These are phyloP conservation scores for Kodamaea lidongshanica DNA, from an alignment of 805 yeast species.

Conservation along the genomic window DNA sequence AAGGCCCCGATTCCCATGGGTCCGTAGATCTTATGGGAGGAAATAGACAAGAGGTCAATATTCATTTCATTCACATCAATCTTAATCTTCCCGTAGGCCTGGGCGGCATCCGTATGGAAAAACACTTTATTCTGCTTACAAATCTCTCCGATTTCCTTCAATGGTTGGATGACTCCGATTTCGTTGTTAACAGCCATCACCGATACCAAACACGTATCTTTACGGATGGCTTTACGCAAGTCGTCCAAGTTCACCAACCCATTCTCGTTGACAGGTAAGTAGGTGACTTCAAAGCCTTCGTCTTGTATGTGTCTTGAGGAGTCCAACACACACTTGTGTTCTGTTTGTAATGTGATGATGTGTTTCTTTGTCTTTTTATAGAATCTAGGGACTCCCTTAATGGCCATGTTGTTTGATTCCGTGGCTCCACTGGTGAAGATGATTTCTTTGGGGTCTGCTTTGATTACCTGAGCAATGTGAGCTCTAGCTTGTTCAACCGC, in stretches of 20 bases:
- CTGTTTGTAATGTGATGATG: slow-evolving; percentile 93
- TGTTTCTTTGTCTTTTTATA: slow-evolving; percentile 86
- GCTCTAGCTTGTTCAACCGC: slow-evolving; percentile 85
- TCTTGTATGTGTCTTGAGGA: slow-evolving; percentile 92
- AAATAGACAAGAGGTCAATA: slow-evolving; percentile 86
- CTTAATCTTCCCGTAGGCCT: slow-evolving; percentile 91
- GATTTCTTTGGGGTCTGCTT: slow-evolving; percentile 95
- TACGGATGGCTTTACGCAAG: slow-evolving; percentile 76
- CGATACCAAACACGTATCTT: slow-evolving; percentile 85
- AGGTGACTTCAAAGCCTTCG: slow-evolving; percentile 95
- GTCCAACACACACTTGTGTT: slow-evolving; percentile 98
- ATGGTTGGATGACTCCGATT: slow-evolving; percentile 95
- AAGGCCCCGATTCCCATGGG: slow-evolving; percentile 98
- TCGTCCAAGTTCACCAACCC: slow-evolving; percentile 77
- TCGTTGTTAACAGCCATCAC: slow-evolving; percentile 98
- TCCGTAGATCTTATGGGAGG: slow-evolving; percentile 95
- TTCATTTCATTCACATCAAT: slow-evolving; percentile 90
- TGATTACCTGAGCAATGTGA: slow-evolving; percentile 75
- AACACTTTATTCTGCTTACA: slow-evolving; percentile 86
- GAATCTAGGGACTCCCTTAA: slow-evolving; percentile 94
- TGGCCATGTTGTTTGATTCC: slow-evolving; percentile 89
- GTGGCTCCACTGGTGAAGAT: slow-evolving; percentile 98
- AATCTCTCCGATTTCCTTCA: slow-evolving; percentile 84
- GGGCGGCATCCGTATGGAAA: slow-evolving; percentile 97
- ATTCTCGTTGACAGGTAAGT: slow-evolving; percentile 72